Evolutionary conservation across 164 flowering plant genomes (phyloP).

Genomic region (Warburgia ugandensis): DNA sequence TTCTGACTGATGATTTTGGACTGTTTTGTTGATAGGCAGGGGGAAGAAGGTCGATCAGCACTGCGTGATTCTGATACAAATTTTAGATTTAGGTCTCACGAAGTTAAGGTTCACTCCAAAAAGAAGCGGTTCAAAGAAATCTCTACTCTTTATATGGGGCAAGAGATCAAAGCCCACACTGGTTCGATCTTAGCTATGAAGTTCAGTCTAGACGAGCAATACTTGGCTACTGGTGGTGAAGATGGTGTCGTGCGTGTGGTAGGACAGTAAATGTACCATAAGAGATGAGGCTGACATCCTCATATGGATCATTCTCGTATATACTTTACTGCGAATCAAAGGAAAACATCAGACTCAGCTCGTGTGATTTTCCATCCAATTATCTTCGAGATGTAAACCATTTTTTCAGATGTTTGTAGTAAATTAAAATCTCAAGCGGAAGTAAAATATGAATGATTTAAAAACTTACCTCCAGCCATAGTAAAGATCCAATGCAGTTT

Average conservation of each 20-base stretch:
- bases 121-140: slow-evolving; percentile 63
- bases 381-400: slow-evolving; percentile 64
- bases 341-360: slow-evolving; percentile 60
- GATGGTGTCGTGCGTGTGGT: slow-evolving; percentile 83
- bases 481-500: too few species aligned
- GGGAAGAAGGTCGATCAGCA: slow-evolving; percentile 18
- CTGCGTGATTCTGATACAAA: slow-evolving; percentile 9
- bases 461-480: too few species aligned
- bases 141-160: slow-evolving; percentile 67
- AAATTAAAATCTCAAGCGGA: too few species aligned
- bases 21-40: slow-evolving; percentile 33
- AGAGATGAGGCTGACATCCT: slow-evolving; percentile 42
- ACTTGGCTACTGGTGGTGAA: slow-evolving; percentile 85
- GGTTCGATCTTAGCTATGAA: slow-evolving; percentile 86
- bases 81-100: slow-evolving; percentile 22
- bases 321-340: slow-evolving; percentile 63
- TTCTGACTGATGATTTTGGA: slow-evolving; percentile 44
- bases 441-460: too few species aligned
- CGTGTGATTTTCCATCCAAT: slow-evolving; percentile 76
- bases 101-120: slow-evolving; percentile 52
- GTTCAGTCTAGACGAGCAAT: slow-evolving; percentile 84
- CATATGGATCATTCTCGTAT: slow-evolving; percentile 63
- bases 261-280: slow-evolving; percentile 62
- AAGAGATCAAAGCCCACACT: slow-evolving; percentile 73
- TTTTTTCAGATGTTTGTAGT: too few species aligned